Evolutionary conservation across 192 early-diverging fungal species (phyloP).

Genomic region (Coemansia sp.): DNA sequence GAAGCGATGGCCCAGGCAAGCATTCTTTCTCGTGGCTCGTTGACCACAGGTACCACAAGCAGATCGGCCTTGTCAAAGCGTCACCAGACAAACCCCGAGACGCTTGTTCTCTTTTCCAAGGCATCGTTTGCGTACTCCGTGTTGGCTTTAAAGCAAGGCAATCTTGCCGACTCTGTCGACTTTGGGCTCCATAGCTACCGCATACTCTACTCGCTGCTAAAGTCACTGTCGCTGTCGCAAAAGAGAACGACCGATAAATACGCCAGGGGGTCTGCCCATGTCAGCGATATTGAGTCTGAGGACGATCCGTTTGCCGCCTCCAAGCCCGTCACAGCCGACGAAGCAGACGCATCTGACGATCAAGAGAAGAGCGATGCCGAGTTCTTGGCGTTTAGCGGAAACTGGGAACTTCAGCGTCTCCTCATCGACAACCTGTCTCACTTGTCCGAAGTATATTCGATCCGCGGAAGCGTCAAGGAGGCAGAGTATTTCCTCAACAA

Average conservation of each 20-base stretch:
- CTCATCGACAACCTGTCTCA: conserved; percentile 33
- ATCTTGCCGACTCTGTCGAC: conserved; percentile 42
- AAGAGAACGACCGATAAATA: not conserved
- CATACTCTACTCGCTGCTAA: conserved; percentile 31
- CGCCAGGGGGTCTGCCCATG: not conserved
- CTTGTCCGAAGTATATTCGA: conserved; percentile 32
- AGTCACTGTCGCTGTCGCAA: conserved; percentile 21
- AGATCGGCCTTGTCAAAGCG: conserved; percentile 15
- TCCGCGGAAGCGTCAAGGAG: conserved; percentile 47
- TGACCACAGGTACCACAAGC: not conserved
- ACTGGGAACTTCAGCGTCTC: conserved; percentile 49
- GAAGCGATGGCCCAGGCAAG: conserved; percentile 17
- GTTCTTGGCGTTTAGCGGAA: conserved; percentile 30
- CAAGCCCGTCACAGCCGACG: not conserved
- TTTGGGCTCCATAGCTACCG: conserved; percentile 48
- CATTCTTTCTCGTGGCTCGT: conserved; percentile 15
- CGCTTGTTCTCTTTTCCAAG: conserved; percentile 26
- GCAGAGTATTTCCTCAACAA: conserved; percentile 44
- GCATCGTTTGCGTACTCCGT: conserved; percentile 31
- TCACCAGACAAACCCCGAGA: conserved; percentile 14
- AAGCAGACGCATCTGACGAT: not conserved
- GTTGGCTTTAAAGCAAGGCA: conserved; percentile 38
- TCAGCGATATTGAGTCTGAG: not conserved
- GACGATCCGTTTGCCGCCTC: conserved; percentile 38
- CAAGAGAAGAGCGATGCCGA: conserved; percentile 19